phyloP scores from a whole-genome alignment of 192 early-diverging fungal genomes.

The Fimicolochytrium jonesii region DNA sequence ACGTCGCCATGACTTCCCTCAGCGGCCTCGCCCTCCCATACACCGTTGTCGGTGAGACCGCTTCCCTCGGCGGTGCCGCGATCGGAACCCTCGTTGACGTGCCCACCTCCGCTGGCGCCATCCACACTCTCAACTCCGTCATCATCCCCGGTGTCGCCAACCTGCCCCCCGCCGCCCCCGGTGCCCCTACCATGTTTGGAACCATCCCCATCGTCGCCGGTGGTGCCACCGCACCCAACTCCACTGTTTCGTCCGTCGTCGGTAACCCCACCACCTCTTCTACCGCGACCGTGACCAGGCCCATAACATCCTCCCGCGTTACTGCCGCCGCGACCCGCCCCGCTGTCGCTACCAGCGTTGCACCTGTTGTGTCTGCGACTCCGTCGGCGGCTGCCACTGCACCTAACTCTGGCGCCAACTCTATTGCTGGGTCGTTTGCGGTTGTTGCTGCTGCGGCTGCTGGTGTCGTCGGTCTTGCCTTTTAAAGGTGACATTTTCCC shows the following conservation, averaged over 20 bases:
- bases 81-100: conserved; percentile 17
- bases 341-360: background rate
- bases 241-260: background rate
- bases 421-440: background rate
- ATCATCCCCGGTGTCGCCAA: conserved; percentile 20
- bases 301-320: no score
- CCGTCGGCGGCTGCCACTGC: background rate
- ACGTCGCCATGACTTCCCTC: background rate
- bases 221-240: background rate
- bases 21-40: background rate
- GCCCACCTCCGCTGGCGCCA: conserved; percentile 17
- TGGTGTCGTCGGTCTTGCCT: background rate
- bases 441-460: conserved; percentile 1
- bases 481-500: no score
- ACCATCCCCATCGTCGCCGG: background rate
- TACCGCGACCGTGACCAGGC: no score
- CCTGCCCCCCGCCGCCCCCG: background rate
- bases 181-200: background rate
- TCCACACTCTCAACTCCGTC: conserved; percentile 26
- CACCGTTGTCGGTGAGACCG: conserved; percentile 1
- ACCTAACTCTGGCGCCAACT: background rate
- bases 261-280: background rate
- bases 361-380: background rate
- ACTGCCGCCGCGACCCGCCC: background rate
- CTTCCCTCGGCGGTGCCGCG: background rate